Evolutionary conservation across 352 stramenopile species (phyloP).

Genomic region (Phytophthora boehmeriae): DNA sequence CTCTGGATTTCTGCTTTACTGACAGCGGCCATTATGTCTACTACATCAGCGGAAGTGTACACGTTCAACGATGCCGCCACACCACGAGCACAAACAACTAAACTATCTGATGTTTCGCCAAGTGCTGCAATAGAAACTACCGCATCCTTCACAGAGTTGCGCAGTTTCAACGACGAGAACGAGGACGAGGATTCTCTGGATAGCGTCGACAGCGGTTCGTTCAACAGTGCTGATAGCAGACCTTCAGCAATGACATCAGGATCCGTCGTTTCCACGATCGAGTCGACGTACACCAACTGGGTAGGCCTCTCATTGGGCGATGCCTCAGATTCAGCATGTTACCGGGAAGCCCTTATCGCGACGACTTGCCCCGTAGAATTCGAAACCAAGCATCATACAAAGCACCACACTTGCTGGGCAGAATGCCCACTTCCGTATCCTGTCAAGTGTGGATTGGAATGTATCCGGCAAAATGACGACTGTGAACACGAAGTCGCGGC

Average conservation of each 20-base stretch:
- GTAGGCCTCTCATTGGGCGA: constrained; percentile 19
- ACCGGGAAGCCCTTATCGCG: constrained; percentile 41
- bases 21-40: neutral
- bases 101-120: too few species aligned
- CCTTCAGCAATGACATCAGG: neutral
- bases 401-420: constrained; percentile 35
- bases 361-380: constrained; percentile 41
- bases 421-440: constrained; percentile 45
- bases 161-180: constrained; percentile 1
- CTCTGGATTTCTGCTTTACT: neutral
- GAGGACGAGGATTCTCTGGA: too few species aligned
- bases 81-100: neutral
- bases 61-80: neutral
- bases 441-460: constrained; percentile 44
- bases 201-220: too few species aligned
- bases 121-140: too few species aligned
- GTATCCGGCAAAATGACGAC: constrained; percentile 44
- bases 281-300: constrained; percentile 40
- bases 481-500: constrained; percentile 36
- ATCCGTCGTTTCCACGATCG: constrained; percentile 17
- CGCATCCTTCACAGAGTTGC: neutral
- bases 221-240: too few species aligned
- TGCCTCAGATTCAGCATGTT: constrained; percentile 32
- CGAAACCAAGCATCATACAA: constrained; percentile 23
- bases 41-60: neutral